Evolutionary conservation across 257 asterid genomes (phyloP).

Genomic region (Nemophila menziesii): DNA sequence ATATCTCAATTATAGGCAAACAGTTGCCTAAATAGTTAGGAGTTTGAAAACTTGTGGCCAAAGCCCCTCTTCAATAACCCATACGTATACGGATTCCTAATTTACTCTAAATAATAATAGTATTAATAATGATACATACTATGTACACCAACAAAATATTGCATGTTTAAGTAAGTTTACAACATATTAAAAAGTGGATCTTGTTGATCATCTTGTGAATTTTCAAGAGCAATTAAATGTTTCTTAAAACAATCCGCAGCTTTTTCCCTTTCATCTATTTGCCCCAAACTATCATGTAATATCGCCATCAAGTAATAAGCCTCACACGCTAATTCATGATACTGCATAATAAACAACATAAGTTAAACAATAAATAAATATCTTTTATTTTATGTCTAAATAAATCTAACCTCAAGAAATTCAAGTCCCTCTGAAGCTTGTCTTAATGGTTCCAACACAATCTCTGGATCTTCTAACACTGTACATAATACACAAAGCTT

Average conservation of each 20-base stretch:
- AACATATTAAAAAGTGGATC: constrained; percentile 18
- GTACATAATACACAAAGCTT: constrained; percentile 16
- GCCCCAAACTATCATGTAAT: constrained; percentile 60
- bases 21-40: no score
- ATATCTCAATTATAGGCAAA: no score
- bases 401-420: constrained; percentile 61
- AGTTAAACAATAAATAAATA: background rate
- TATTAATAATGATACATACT: no score
- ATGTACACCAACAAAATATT: no score
- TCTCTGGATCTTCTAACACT: constrained; percentile 60
- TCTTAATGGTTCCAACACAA: constrained; percentile 59
- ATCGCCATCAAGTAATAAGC: constrained; percentile 83
- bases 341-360: constrained; percentile 29
- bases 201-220: constrained; percentile 39
- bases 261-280: constrained; percentile 57
- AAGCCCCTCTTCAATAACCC: no score
- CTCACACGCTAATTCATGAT: constrained; percentile 84
- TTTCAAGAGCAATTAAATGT: constrained; percentile 58
- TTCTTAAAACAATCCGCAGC: constrained; percentile 67
- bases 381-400: background rate
- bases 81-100: no score
- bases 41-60: no score
- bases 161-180: no score
- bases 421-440: constrained; percentile 89
- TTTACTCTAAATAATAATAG: no score